Conservation (phyloP, 2,329 filamentous ascomycete species). For the Cladosporium sphaerospermum region DNA sequence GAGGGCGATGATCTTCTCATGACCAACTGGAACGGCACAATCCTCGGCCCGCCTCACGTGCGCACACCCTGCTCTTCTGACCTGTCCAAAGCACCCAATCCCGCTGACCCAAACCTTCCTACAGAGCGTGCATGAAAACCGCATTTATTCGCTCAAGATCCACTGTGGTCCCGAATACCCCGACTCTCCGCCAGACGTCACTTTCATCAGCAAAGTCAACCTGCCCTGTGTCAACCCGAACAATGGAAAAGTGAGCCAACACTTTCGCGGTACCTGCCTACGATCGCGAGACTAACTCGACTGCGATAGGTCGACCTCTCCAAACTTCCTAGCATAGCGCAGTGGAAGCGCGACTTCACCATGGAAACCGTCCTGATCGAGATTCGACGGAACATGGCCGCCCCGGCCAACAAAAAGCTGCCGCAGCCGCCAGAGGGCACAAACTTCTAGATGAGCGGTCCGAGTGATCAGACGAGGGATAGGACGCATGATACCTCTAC, state of each 20-base stretch:
- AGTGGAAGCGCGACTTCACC: slow-evolving; percentile 89
- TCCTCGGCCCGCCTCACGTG: slow-evolving; percentile 93
- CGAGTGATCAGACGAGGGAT: neutral
- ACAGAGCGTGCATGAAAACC: slow-evolving; percentile 93
- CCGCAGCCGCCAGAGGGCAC: slow-evolving; percentile 87
- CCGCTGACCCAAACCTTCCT: neutral
- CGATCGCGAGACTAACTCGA: neutral
- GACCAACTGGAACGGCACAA: slow-evolving; percentile 98
- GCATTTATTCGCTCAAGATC: slow-evolving; percentile 97
- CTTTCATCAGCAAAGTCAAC: slow-evolving; percentile 92
- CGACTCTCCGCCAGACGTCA: slow-evolving; percentile 78
- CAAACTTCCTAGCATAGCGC: slow-evolving; percentile 75
- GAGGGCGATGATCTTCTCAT: slow-evolving; percentile 92
- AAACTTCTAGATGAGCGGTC: slow-evolving; percentile 31
- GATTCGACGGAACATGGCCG: slow-evolving; percentile 83
- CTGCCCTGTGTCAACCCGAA: slow-evolving; percentile 83
- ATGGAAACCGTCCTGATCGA: slow-evolving; percentile 93
- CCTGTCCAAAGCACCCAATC: neutral
- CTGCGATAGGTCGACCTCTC: slow-evolving; percentile 64
- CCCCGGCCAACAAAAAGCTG: slow-evolving; percentile 86
- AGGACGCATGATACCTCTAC: slow-evolving; percentile 1
- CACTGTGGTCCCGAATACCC: slow-evolving; percentile 88
- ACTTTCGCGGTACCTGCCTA: neutral
- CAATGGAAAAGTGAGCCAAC: slow-evolving; percentile 59
- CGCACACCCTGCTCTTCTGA: slow-evolving; percentile 28